phyloP scores from a whole-genome alignment of 805 yeast species.

The Monosporozyma siamensis region DNA sequence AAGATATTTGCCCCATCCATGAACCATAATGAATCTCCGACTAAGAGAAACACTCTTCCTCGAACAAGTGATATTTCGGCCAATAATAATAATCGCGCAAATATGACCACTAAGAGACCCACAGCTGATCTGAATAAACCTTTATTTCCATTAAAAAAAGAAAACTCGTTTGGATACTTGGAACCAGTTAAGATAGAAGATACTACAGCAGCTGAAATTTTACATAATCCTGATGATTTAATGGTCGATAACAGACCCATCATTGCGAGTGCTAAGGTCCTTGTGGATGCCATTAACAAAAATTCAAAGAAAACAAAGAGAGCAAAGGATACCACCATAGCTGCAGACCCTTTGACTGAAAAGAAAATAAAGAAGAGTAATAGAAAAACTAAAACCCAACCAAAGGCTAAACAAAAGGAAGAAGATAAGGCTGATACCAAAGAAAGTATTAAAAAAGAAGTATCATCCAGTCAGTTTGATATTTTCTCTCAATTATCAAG shows the following conservation, averaged over 20 bases:
- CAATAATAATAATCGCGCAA: not conserved
- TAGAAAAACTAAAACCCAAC: not conserved
- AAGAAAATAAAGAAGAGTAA: not conserved
- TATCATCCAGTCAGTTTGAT: constrained; percentile 18
- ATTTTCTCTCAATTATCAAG: constrained; percentile 25
- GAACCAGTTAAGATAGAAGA: constrained; percentile 8
- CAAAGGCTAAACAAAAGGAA: not conserved
- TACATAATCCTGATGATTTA: constrained; percentile 25
- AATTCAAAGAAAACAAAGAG: not conserved
- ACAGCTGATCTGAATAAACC: not conserved
- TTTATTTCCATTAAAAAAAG: not conserved
- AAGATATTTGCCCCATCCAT: constrained; percentile 7
- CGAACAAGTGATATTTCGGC: too few relatives aligned
- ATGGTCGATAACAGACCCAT: constrained; percentile 26
- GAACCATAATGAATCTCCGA: constrained; percentile 6
- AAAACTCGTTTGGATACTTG: not conserved
- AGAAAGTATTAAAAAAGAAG: constrained; percentile 18
- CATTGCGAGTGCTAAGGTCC: constrained; percentile 22
- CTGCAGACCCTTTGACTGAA: not conserved
- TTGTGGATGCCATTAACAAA: constrained; percentile 21
- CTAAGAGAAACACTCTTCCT: constrained; percentile 7
- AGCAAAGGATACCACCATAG: not conserved
- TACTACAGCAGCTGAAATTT: constrained; percentile 28
- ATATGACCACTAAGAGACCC: not conserved
- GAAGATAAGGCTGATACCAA: not conserved